phyloP scores from a whole-genome alignment of 495 filamentous ascomycete species.

The Bacidia rubella region DNA sequence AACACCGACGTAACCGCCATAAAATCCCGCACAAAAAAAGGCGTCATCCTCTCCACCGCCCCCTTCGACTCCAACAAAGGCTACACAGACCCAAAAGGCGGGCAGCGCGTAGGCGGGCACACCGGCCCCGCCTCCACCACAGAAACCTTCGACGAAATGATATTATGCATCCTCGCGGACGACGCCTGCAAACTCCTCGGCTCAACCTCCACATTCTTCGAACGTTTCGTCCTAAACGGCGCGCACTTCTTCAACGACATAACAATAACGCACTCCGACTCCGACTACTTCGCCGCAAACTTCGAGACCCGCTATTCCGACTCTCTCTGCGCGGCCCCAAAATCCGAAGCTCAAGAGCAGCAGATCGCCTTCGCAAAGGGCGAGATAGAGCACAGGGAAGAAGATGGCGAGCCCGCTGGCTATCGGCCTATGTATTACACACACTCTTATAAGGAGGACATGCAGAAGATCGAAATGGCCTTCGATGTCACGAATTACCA shows the following conservation, averaged over 20 bases:
- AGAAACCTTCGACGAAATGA: constrained; percentile 53
- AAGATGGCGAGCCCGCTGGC: constrained; percentile 24
- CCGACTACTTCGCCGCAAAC: constrained; percentile 58
- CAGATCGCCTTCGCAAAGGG: constrained; percentile 34
- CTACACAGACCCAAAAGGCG: constrained; percentile 12
- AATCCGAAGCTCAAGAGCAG: constrained; percentile 31
- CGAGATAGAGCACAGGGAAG: constrained; percentile 6
- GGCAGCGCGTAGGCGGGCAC: constrained; percentile 23
- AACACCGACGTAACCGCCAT: constrained; percentile 47
- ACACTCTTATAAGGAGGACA: constrained; percentile 49
- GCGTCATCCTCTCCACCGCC: constrained; percentile 39
- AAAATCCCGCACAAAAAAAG: constrained; percentile 40
- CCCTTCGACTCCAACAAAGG: constrained; percentile 23
- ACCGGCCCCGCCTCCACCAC: constrained; percentile 17
- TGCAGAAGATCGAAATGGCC: constrained; percentile 67
- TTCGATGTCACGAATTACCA: constrained; percentile 83
- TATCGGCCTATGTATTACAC: constrained; percentile 78
- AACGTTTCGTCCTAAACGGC: constrained; percentile 54
- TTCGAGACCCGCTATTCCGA: constrained; percentile 58
- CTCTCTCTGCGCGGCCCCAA: constrained; percentile 31
- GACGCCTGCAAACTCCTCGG: constrained; percentile 54
- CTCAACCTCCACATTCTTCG: constrained; percentile 46
- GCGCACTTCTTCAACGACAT: constrained; percentile 74
- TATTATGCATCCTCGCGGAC: constrained; percentile 66
- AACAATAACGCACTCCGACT: constrained; percentile 69